phyloP scores from a whole-genome alignment of 2,329 filamentous ascomycete species.

The Fusarium coicis region DNA sequence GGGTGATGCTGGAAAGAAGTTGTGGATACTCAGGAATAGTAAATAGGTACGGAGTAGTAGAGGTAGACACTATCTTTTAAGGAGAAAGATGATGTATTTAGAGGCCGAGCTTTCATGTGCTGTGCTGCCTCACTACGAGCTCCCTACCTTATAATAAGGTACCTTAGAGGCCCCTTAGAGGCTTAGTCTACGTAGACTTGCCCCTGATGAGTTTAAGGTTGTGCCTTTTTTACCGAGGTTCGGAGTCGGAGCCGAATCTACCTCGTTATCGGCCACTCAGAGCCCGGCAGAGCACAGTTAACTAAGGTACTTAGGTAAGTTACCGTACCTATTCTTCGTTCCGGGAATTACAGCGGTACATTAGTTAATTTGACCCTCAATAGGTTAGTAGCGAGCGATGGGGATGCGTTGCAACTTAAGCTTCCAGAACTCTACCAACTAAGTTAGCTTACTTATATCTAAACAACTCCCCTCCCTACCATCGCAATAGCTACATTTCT shows the following conservation, averaged over 20 bases:
- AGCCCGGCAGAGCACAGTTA: neutral
- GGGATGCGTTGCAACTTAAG: conserved; percentile 8
- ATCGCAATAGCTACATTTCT: neutral
- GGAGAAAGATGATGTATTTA: neutral
- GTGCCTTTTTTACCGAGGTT: conserved; percentile 37
- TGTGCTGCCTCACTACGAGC: conserved; percentile 17
- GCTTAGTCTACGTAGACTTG: conserved; percentile 3
- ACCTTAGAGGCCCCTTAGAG: too few species aligned
- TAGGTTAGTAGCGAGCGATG: neutral
- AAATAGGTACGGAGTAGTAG: too few species aligned
- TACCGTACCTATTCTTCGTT: conserved; percentile 1
- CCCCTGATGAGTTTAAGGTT: conserved; percentile 26
- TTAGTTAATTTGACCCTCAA: neutral
- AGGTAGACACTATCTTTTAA: neutral
- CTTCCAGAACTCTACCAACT: neutral
- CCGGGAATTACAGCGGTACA: neutral
- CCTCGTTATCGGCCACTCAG: conserved; percentile 22
- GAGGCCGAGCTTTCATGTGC: conserved; percentile 32
- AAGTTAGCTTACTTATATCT: neutral
- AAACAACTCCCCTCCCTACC: neutral
- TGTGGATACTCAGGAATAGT: neutral
- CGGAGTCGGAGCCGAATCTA: conserved; percentile 31
- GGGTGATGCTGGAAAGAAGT: neutral
- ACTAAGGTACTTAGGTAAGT: too few species aligned
- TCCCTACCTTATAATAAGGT: neutral